phyloP scores from a whole-genome alignment of 2,329 filamentous ascomycete species.

The Sporothrix curviconia region DNA sequence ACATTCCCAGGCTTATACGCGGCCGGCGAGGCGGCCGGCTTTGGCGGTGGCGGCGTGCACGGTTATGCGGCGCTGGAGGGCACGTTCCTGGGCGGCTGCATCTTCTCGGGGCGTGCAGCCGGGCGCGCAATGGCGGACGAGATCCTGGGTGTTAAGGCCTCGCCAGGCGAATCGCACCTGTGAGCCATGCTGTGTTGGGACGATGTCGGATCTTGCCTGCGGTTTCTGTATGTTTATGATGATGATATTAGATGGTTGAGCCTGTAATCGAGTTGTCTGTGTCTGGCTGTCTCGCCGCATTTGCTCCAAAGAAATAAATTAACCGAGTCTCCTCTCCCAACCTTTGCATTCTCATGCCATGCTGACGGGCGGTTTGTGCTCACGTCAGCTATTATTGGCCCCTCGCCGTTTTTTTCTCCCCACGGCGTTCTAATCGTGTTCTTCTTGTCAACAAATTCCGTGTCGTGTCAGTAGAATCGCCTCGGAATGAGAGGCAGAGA shows the following conservation, averaged over 20 bases:
- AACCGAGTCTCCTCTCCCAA: neutral
- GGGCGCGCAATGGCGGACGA: slow-evolving; percentile 50
- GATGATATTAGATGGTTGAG: neutral
- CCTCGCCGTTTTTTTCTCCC: no score
- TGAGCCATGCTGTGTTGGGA: neutral
- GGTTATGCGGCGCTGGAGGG: slow-evolving; percentile 57
- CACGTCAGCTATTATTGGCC: no score
- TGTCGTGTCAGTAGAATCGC: no score
- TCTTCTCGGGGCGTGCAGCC: slow-evolving; percentile 54
- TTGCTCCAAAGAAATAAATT: neutral
- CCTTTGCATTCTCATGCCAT: neutral
- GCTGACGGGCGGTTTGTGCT: neutral
- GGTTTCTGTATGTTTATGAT: neutral
- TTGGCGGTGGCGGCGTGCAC: slow-evolving; percentile 56
- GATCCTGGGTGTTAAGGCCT: slow-evolving; percentile 21
- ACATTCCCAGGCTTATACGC: slow-evolving; percentile 51
- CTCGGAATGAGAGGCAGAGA: no score
- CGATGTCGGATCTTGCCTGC: no score
- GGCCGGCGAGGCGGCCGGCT: slow-evolving; percentile 54
- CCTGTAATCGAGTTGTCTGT: neutral
- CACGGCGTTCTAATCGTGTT: no score
- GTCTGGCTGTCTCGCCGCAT: neutral
- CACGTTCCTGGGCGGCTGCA: slow-evolving; percentile 56
- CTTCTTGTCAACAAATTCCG: no score
- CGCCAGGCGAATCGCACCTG: neutral